Evolutionary conservation across 2,329 filamentous ascomycete genomes (phyloP).

Genomic region (Cryphonectria naterciae): DNA sequence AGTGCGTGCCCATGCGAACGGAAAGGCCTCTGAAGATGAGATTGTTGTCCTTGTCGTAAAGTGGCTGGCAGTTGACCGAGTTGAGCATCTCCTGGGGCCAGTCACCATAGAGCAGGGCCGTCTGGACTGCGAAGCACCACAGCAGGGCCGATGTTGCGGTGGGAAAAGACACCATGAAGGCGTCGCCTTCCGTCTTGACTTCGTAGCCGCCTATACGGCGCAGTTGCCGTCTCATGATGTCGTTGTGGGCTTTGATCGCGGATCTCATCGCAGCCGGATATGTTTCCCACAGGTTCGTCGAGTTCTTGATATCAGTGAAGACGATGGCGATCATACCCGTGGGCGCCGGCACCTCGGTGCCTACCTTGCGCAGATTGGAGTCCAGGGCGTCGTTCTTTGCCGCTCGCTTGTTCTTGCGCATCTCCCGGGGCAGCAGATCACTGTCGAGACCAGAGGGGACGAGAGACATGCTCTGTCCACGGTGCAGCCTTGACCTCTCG

Average conservation of each 20-base stretch:
- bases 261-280: slow-evolving; percentile 95
- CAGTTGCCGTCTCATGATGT: slow-evolving; percentile 91
- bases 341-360: slow-evolving; percentile 88
- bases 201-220: slow-evolving; percentile 95
- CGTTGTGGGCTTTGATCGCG: slow-evolving; percentile 96
- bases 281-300: slow-evolving; percentile 93
- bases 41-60: slow-evolving; percentile 81
- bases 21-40: slow-evolving; percentile 93
- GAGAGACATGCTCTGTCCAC: slow-evolving; percentile 84
- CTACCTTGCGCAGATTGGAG: slow-evolving; percentile 83
- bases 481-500: slow-evolving; percentile 72
- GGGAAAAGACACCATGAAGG: slow-evolving; percentile 98
- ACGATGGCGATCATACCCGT: slow-evolving; percentile 90
- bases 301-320: slow-evolving; percentile 99
- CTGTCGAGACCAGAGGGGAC: slow-evolving; percentile 76
- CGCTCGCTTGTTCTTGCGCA: slow-evolving; percentile 53
- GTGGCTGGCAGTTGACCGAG: slow-evolving; percentile 81
- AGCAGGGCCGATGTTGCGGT: slow-evolving; percentile 92
- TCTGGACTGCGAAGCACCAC: slow-evolving; percentile 96
- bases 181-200: slow-evolving; percentile 99
- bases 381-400: slow-evolving; percentile 70
- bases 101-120: slow-evolving; percentile 80
- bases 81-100: slow-evolving; percentile 95
- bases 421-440: slow-evolving; percentile 67
- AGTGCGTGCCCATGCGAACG: slow-evolving; percentile 97